Conservation (phyloP, 345 rosid species). For the Camelina sativa region DNA sequence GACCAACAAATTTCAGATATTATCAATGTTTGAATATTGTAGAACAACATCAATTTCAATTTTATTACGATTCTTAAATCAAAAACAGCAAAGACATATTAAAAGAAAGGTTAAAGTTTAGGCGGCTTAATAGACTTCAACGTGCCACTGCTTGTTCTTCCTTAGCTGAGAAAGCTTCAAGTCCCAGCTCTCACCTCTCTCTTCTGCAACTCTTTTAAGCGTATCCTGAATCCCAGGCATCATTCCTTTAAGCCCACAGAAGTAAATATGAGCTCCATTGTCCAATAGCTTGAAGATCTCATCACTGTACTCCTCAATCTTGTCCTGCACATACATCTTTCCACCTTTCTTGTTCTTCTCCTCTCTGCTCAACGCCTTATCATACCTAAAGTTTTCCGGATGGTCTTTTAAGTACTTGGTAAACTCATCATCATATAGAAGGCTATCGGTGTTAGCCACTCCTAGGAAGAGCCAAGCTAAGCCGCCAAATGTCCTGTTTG, state of each 20-base stretch:
- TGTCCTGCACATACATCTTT: constrained; percentile 98
- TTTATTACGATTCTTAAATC: constrained; percentile 25
- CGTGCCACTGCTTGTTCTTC: constrained; percentile 99
- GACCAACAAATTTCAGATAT: constrained; percentile 7
- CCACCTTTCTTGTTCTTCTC: constrained; percentile 94
- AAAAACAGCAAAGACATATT: constrained; percentile 9
- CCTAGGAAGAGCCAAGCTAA: constrained; percentile 99
- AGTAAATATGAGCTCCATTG: constrained; percentile 90
- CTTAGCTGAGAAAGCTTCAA: constrained; percentile 92
- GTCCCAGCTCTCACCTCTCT: constrained; percentile 95
- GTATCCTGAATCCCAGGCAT: constrained; percentile 99
- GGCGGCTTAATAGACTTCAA: constrained; percentile 73
- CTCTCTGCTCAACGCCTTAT: constrained; percentile 91
- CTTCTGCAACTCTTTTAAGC: constrained; percentile 82
- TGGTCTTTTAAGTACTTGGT: constrained; percentile 71
- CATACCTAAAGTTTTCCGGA: constrained; percentile 83
- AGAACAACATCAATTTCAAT: constrained; percentile 21
- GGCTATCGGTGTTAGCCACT: constrained; percentile 93
- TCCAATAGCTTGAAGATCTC: constrained; percentile 92
- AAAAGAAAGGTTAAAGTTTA: background rate
- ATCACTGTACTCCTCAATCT: constrained; percentile 94
- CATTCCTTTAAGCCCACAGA: constrained; percentile 98
- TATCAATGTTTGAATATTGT: constrained; percentile 24
- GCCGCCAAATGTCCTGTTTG: constrained; percentile 71
- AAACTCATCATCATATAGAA: constrained; percentile 91